A percentile compares a stretch with the other conserved stretches of the same genome.
Evolutionary conservation across 2,329 filamentous ascomycete genomes (phyloP).

Genomic region (Tetracladium maxilliforme): DNA sequence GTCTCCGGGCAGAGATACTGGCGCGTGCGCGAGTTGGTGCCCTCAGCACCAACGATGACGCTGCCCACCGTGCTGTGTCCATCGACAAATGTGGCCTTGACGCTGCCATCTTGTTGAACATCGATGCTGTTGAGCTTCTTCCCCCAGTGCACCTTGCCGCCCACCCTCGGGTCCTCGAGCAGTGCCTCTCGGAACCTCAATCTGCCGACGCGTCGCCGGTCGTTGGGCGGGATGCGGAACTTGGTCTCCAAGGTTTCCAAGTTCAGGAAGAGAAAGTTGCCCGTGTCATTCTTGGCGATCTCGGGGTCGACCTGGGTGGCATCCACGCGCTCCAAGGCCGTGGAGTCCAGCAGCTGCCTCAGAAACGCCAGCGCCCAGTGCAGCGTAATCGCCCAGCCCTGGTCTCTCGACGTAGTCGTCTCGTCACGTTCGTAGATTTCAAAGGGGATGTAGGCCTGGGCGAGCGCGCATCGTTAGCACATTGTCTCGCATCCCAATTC

Average conservation of each 20-base stretch:
- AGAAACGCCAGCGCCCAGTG: constrained; percentile 35
- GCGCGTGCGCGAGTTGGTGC: constrained; percentile 20
- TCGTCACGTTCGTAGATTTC: constrained; percentile 23
- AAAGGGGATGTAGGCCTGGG: constrained; percentile 16
- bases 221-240: constrained; percentile 22
- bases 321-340: constrained; percentile 10
- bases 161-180: constrained; percentile 9
- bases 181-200: constrained; percentile 9
- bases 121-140: constrained; percentile 25
- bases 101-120: constrained; percentile 1
- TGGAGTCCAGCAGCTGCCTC: constrained; percentile 9
- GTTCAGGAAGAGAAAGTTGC: constrained; percentile 24
- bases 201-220: constrained; percentile 18
- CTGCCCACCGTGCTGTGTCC: constrained; percentile 16
- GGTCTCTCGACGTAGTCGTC: constrained; percentile 17
- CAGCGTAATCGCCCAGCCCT: constrained; percentile 45
- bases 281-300: constrained; percentile 21
- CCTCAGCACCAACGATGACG: constrained; percentile 24
- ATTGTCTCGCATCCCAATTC: too few relatives aligned
- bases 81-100: constrained; percentile 13
- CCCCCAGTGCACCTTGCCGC: constrained; percentile 27
- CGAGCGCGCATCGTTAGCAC: too few relatives aligned
- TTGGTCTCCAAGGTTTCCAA: constrained; percentile 19
- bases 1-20: constrained; percentile 16
- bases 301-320: constrained; percentile 22